Evolutionary conservation across 768 basidiomycete species (phyloP).

Genomic region (Agaricus subrufescens): DNA sequence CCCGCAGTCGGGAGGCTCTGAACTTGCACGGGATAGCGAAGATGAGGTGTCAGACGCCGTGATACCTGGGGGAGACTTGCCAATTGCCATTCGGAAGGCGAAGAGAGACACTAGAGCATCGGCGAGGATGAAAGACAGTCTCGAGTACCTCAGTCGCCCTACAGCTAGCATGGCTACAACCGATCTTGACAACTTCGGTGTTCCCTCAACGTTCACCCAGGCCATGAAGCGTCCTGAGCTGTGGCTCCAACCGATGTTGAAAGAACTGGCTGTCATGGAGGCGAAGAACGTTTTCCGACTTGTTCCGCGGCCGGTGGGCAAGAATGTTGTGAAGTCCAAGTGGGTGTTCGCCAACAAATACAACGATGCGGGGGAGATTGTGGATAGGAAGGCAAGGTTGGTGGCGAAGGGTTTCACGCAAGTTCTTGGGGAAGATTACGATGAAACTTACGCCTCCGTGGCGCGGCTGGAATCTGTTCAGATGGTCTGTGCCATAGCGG

Average conservation of each 20-base stretch:
- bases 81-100: no score
- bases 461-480: no score
- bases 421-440: slow-evolving; percentile 13
- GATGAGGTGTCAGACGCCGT: no score
- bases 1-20: no score
- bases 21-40: no score
- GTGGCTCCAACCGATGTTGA: slow-evolving; percentile 2
- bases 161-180: no score
- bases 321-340: slow-evolving; percentile 9
- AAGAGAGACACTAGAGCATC: no score
- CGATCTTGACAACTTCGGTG: no score
- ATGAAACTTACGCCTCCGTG: slow-evolving; percentile 15
- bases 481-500: no score
- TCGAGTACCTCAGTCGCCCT: no score
- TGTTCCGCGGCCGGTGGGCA: slow-evolving; percentile 9
- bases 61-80: no score
- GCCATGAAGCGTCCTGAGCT: slow-evolving; percentile 6
- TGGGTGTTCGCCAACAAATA: slow-evolving; percentile 10
- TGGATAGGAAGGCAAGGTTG: slow-evolving; percentile 11
- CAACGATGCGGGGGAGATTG: slow-evolving; percentile 12
- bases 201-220: neutral
- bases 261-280: neutral
- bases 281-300: slow-evolving; percentile 24
- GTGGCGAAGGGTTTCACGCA: slow-evolving; percentile 15
- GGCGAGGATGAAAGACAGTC: no score